phyloP scores from a whole-genome alignment of 2,329 filamentous ascomycete species.

The Teratosphaeria viscida region DNA sequence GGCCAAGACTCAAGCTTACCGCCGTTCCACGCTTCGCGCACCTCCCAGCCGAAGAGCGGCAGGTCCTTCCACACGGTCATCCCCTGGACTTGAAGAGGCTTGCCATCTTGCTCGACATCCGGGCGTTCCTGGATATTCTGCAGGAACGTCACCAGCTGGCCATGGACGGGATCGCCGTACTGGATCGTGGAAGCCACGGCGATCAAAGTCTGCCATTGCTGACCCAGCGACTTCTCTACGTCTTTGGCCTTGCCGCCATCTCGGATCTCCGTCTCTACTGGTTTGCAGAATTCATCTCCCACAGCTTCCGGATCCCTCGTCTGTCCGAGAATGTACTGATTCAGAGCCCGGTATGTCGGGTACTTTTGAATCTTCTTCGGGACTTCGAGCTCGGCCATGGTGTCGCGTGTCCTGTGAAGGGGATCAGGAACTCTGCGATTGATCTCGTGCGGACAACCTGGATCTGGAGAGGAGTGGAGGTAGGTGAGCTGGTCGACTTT shows the following conservation, averaged over 20 bases:
- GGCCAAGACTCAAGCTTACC: slow-evolving; percentile 10
- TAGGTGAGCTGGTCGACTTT: not conserved
- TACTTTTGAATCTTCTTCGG: not conserved
- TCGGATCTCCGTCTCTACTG: not conserved
- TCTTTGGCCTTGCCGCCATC: not conserved
- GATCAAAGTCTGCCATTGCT: not conserved
- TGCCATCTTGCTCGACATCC: not conserved
- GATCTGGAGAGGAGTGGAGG: not conserved
- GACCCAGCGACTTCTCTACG: not conserved
- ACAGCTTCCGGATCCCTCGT: not conserved
- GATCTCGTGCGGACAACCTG: not conserved
- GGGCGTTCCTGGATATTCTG: not conserved
- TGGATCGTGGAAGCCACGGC: not conserved
- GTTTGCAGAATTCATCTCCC: not conserved
- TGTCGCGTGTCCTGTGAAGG: not conserved
- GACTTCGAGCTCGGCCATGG: not conserved
- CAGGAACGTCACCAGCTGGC: not conserved
- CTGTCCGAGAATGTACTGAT: not conserved
- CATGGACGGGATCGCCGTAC: not conserved
- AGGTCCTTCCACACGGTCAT: slow-evolving; percentile 20
- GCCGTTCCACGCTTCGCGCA: slow-evolving; percentile 23
- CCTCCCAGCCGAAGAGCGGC: slow-evolving; percentile 19
- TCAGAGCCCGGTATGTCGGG: not conserved
- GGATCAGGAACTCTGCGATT: not conserved
- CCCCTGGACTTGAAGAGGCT: slow-evolving; percentile 12